phyloP scores from a whole-genome alignment of 768 basidiomycete species.

The Pluteus cervinus region DNA sequence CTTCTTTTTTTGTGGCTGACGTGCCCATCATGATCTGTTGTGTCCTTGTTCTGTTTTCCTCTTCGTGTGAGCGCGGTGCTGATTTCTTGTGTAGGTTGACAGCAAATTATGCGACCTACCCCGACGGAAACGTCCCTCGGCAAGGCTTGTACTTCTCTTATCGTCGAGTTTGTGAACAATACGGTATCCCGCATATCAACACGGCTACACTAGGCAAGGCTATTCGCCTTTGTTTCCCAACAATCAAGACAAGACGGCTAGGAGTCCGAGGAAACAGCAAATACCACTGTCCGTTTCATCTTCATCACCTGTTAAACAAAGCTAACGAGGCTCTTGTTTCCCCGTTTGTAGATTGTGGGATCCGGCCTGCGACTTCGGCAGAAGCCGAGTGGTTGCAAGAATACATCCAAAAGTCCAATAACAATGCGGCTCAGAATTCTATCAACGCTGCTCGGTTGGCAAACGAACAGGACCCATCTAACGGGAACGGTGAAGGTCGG shows the following conservation, averaged over 20 bases:
- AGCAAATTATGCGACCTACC: conserved; percentile 86
- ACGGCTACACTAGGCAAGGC: conserved; percentile 94
- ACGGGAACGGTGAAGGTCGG: conserved; percentile 58
- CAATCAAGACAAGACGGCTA: conserved; percentile 89
- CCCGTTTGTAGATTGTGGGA: conserved; percentile 72
- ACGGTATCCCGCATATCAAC: conserved; percentile 92
- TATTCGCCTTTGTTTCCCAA: conserved; percentile 87
- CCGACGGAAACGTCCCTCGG: conserved; percentile 89
- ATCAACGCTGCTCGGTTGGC: conserved; percentile 70
- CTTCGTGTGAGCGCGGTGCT: conserved; percentile 7
- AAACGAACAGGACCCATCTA: conserved; percentile 60
- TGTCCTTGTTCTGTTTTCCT: conserved; percentile 12
- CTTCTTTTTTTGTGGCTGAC: conserved; percentile 10
- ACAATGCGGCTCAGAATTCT: conserved; percentile 71
- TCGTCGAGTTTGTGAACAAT: conserved; percentile 84
- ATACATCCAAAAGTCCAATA: conserved; percentile 88
- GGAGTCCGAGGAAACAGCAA: conserved; percentile 94
- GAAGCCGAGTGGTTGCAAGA: conserved; percentile 92
- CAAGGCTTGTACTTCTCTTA: conserved; percentile 95
- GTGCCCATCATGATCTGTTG: too few species aligned
- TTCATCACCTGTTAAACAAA: too few species aligned
- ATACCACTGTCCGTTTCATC: conserved; percentile 80
- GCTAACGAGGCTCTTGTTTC: too few species aligned
- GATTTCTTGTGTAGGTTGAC: conserved; percentile 51
- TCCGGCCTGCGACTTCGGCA: conserved; percentile 83